Conservation (phyloP, 2,329 filamentous ascomycete species). For the Macroventuria anomochaeta region DNA sequence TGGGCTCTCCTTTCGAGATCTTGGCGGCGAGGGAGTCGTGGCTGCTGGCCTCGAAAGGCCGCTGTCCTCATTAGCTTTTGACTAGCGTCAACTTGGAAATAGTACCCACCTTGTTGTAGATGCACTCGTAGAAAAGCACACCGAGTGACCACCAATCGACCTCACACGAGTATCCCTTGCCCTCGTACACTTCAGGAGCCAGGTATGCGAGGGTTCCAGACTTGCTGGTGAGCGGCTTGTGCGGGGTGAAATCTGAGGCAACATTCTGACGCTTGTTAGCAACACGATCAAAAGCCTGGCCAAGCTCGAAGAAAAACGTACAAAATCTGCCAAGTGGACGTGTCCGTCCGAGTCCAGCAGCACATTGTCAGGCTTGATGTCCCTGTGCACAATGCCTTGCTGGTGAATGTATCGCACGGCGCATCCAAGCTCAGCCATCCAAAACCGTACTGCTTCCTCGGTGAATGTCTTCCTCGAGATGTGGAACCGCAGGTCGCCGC, state of each 20-base stretch:
- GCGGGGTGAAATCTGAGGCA: slow-evolving; percentile 86
- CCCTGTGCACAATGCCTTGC: slow-evolving; percentile 52
- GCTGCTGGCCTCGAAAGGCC: slow-evolving; percentile 90
- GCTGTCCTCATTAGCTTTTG: slow-evolving; percentile 56
- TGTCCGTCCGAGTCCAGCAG: slow-evolving; percentile 62
- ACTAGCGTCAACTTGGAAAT: no score
- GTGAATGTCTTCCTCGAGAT: slow-evolving; percentile 98
- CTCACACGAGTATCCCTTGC: slow-evolving; percentile 84
- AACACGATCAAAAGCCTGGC: neutral
- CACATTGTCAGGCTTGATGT: slow-evolving; percentile 54
- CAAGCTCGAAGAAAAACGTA: slow-evolving; percentile 62
- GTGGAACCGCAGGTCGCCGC: slow-evolving; percentile 94
- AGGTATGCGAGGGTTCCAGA: slow-evolving; percentile 96
- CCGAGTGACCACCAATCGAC: slow-evolving; percentile 99
- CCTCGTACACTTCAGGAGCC: slow-evolving; percentile 92
- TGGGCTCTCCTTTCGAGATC: slow-evolving; percentile 81
- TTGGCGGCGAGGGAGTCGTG: slow-evolving; percentile 80
- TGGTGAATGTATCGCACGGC: slow-evolving; percentile 68
- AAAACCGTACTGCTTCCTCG: slow-evolving; percentile 94
- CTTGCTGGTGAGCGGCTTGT: slow-evolving; percentile 88
- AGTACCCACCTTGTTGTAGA: slow-evolving; percentile 86
- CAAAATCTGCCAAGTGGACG: slow-evolving; percentile 97
- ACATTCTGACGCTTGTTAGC: slow-evolving; percentile 75
- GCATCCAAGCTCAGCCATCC: slow-evolving; percentile 93
- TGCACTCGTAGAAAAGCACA: slow-evolving; percentile 98